phyloP scores from a whole-genome alignment of 257 asterid genomes.

The Solanum corneliomulleri region DNA sequence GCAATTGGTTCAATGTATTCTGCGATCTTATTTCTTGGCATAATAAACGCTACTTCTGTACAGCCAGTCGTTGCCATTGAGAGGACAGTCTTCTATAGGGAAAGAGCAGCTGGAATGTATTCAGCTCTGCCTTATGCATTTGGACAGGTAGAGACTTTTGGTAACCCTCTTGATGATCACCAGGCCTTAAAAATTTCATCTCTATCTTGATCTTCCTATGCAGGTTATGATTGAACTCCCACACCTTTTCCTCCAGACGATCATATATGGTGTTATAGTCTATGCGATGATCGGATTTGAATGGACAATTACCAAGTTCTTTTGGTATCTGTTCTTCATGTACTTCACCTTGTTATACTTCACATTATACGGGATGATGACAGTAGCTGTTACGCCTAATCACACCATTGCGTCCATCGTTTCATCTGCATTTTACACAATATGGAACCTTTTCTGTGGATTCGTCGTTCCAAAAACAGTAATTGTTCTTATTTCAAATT shows the following conservation, averaged over 20 bases:
- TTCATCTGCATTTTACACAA: constrained; percentile 41
- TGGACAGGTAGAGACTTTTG: constrained; percentile 40
- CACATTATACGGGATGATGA: constrained; percentile 77
- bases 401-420: constrained; percentile 51
- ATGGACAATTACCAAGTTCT: constrained; percentile 53
- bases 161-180: neutral
- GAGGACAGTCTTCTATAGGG: constrained; percentile 77
- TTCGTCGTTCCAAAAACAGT: constrained; percentile 71
- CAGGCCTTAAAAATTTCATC: neutral
- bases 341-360: constrained; percentile 69
- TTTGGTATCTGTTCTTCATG: constrained; percentile 73
- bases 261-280: constrained; percentile 44
- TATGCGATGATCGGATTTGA: constrained; percentile 79
- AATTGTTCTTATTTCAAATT: neutral
- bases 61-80: constrained; percentile 75
- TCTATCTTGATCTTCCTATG: neutral
- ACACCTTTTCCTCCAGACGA: constrained; percentile 44
- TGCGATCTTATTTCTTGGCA: constrained; percentile 60
- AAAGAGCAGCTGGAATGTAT: constrained; percentile 92
- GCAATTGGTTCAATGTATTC: constrained; percentile 88
- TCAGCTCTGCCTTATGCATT: constrained; percentile 81
- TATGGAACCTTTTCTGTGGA: constrained; percentile 81
- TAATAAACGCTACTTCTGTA: constrained; percentile 52
- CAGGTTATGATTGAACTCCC: constrained; percentile 72
- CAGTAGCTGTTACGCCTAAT: constrained; percentile 71